phyloP scores from a whole-genome alignment of 2,329 filamentous ascomycete species.

The Polytolypa hystricis region DNA sequence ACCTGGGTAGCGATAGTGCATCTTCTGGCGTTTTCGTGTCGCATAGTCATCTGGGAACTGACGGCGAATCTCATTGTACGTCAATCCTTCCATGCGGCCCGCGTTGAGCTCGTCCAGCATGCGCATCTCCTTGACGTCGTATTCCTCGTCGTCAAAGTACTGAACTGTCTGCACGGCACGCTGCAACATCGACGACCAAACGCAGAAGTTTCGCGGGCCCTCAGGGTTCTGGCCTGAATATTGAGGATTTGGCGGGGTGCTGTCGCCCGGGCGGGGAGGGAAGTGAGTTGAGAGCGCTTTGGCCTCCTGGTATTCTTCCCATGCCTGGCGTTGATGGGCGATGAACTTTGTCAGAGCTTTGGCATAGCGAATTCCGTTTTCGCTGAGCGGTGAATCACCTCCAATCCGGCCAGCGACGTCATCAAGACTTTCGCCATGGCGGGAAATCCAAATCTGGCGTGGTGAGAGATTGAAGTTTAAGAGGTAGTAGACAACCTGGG shows the following conservation, averaged over 20 bases:
- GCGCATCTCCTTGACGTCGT: conserved; percentile 93
- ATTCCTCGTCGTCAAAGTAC: conserved; percentile 89
- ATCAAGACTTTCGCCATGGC: conserved; percentile 84
- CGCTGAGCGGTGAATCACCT: conserved; percentile 75
- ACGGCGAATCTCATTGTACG: conserved; percentile 79
- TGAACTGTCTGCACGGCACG: conserved; percentile 80
- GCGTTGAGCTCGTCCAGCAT: conserved; percentile 96
- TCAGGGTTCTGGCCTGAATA: conserved; percentile 43
- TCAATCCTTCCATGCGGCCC: conserved; percentile 86
- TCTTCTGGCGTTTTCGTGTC: conserved; percentile 71
- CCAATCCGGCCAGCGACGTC: conserved; percentile 83
- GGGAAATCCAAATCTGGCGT: conserved; percentile 94
- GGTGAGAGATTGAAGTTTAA: conserved; percentile 95
- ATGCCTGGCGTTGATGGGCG: conserved; percentile 64
- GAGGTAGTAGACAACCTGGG: conserved; percentile 85
- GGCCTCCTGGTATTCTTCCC: conserved; percentile 71
- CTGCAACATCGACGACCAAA: conserved; percentile 96
- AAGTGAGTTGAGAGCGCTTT: conserved; percentile 68
- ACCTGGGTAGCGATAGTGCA: conserved; percentile 92
- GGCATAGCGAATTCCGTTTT: conserved; percentile 69
- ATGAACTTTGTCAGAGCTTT: conserved; percentile 74
- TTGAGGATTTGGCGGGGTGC: conserved; percentile 89
- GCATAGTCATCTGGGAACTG: conserved; percentile 70
- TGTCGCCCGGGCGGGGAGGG: conserved; percentile 82
- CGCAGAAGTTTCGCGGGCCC: conserved; percentile 76